Evolutionary conservation across 257 asterid species (phyloP).

Genomic region (Primulina eburnea): DNA sequence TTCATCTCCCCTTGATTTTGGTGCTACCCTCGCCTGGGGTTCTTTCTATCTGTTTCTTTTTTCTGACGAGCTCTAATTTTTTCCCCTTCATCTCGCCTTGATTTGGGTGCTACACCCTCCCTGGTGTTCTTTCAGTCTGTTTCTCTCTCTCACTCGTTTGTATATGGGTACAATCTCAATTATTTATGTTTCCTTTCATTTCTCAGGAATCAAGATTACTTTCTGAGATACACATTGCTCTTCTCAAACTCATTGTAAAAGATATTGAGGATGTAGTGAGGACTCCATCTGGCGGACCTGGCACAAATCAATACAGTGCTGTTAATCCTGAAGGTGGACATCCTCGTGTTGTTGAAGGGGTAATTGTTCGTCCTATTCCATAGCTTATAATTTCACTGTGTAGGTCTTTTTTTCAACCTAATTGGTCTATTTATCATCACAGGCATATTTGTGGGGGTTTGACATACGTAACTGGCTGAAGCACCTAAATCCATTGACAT

Average conservation of each 20-base stretch:
- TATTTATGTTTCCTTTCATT: conserved; percentile 19
- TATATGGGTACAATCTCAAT: conserved; percentile 11
- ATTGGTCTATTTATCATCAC: conserved; percentile 29
- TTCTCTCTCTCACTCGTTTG: background rate
- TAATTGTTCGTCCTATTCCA: conserved; percentile 34
- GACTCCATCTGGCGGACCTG: conserved; percentile 98
- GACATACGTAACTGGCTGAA: conserved; percentile 91
- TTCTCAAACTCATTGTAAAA: conserved; percentile 74
- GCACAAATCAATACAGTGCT: conserved; percentile 96
- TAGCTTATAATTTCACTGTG: background rate
- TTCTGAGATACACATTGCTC: conserved; percentile 77
- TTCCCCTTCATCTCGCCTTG: conserved; percentile 5
- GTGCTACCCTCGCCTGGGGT: background rate
- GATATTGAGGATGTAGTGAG: conserved; percentile 96
- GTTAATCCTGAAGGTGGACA: conserved; percentile 98
- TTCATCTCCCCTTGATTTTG: background rate
- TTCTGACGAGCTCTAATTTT: background rate
- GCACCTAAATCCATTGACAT: conserved; percentile 79
- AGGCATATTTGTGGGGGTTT: conserved; percentile 98
- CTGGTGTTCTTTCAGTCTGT: background rate
- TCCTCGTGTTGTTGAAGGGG: conserved; percentile 98
- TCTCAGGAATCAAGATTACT: conserved; percentile 89
- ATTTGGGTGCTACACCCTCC: conserved; percentile 2
- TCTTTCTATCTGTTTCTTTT: background rate
- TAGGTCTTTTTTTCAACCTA: conserved; percentile 4